These are phyloP conservation scores for Solanum chiquidenum DNA, from an alignment of 257 asterid genomes.

Conservation along the genomic window DNA sequence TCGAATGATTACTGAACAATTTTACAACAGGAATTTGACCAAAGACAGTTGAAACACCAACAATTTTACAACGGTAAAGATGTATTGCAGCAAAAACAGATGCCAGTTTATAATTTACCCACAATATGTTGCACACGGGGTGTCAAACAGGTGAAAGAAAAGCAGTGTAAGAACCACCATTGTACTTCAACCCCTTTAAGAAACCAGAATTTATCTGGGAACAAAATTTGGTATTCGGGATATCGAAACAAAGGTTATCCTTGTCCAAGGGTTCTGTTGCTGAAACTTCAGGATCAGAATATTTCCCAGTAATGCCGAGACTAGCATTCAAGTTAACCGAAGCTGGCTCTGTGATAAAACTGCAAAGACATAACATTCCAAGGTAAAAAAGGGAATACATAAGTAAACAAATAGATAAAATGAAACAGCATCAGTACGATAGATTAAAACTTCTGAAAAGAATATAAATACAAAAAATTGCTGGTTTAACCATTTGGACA, in stretches of 20 bases:
- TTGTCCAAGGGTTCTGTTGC: slow-evolving; percentile 19
- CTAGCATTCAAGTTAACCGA: slow-evolving; percentile 71
- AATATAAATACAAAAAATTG: not conserved
- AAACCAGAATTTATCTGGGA: slow-evolving; percentile 41
- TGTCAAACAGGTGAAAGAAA: slow-evolving; percentile 34
- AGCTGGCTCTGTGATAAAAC: slow-evolving; percentile 52
- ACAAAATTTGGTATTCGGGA: slow-evolving; percentile 36
- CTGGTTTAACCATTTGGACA: not conserved
- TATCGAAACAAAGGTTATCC: slow-evolving; percentile 24
- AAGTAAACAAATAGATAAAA: not conserved
- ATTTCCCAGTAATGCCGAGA: slow-evolving; percentile 22
- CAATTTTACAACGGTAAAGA: not conserved
- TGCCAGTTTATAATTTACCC: not conserved
- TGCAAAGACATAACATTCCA: slow-evolving; percentile 18
- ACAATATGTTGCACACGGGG: not conserved
- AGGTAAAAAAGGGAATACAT: not conserved
- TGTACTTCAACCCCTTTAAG: slow-evolving; percentile 55
- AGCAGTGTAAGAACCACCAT: slow-evolving; percentile 47
- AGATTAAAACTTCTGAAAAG: not conserved
- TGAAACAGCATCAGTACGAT: not conserved
- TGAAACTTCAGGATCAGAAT: slow-evolving; percentile 16
- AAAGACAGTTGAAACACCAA: not conserved
- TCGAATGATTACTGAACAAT: not conserved
- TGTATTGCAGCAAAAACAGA: not conserved
- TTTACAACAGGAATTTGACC: not conserved